These are phyloP conservation scores for Penicillium coffeae DNA, from an alignment of 495 filamentous ascomycete genomes.

Conservation along the genomic window DNA sequence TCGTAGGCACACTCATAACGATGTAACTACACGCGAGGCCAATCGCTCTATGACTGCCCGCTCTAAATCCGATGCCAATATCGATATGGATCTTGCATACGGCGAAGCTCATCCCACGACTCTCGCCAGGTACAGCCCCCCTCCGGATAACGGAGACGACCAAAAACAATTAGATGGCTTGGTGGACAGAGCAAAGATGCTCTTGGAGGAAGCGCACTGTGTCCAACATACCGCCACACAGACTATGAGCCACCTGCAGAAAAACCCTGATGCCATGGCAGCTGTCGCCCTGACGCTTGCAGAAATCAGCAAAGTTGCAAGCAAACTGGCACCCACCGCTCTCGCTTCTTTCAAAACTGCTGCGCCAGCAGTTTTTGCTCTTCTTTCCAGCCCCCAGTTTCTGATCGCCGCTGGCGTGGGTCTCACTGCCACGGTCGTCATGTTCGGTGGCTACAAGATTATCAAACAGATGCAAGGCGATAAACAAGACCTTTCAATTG, in stretches of 20 bases:
- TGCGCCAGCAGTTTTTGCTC: slow-evolving; percentile 77
- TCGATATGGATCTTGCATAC: slow-evolving; percentile 89
- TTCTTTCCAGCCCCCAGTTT: slow-evolving; percentile 89
- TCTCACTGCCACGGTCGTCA: slow-evolving; percentile 84
- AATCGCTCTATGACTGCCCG: slow-evolving; percentile 26
- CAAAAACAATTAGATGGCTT: slow-evolving; percentile 57
- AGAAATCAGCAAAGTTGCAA: slow-evolving; percentile 76
- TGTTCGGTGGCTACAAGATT: slow-evolving; percentile 95
- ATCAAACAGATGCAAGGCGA: slow-evolving; percentile 70
- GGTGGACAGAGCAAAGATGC: slow-evolving; percentile 62
- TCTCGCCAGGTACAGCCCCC: slow-evolving; percentile 36
- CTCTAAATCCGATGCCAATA: slow-evolving; percentile 51
- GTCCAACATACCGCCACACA: slow-evolving; percentile 76
- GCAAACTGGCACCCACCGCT: slow-evolving; percentile 81
- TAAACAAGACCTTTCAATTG: slow-evolving; percentile 1
- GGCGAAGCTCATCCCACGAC: slow-evolving; percentile 49
- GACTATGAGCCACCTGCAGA: slow-evolving; percentile 83
- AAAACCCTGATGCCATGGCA: slow-evolving; percentile 88
- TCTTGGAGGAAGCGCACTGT: slow-evolving; percentile 83
- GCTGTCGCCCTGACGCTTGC: slow-evolving; percentile 90
- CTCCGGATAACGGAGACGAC: slow-evolving; percentile 38
- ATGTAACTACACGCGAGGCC: slow-evolving; percentile 28
- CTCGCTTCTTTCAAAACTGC: slow-evolving; percentile 69
- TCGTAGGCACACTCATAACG: slow-evolving; percentile 46
- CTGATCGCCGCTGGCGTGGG: slow-evolving; percentile 87